These are phyloP conservation scores for Aleurites moluccanus DNA, from an alignment of 441 rosid genomes.

Conservation along the genomic window DNA sequence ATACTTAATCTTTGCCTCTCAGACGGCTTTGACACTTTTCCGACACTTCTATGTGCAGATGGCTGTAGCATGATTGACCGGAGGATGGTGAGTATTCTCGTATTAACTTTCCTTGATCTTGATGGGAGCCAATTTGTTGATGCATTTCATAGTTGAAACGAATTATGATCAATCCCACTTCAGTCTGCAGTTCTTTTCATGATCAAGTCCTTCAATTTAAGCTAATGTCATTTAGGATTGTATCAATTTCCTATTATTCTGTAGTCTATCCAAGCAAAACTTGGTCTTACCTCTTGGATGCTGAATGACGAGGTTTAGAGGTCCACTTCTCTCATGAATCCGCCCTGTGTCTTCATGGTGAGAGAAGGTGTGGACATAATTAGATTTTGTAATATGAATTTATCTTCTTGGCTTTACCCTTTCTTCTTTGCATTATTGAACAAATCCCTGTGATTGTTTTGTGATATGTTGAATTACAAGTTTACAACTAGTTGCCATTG, in stretches of 20 bases:
- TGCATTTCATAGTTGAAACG: not conserved
- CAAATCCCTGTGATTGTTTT: not conserved
- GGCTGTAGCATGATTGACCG: constrained; percentile 59
- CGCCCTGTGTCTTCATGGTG: not conserved
- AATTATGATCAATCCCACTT: not conserved
- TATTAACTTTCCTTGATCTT: not conserved
- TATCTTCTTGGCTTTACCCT: not conserved
- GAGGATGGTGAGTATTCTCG: constrained; percentile 45
- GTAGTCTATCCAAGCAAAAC: not conserved
- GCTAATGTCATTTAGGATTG: not conserved
- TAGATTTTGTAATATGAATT: not conserved
- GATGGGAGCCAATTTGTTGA: not conserved
- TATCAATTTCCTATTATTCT: not conserved
- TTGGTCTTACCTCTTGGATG: not conserved
- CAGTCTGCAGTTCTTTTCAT: not conserved
- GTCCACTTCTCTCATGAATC: not conserved
- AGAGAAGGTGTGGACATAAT: not conserved
- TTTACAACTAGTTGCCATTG: not conserved
- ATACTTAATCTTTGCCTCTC: constrained; percentile 55
- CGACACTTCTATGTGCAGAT: constrained; percentile 52
- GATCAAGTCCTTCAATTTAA: not conserved
- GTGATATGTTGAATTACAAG: not conserved
- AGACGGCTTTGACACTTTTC: constrained; percentile 61
- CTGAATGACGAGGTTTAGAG: not conserved
- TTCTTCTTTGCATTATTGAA: not conserved